Base-by-base conservation (phyloP, 805 yeast species). In the Suhomyces emberorum region DNA sequence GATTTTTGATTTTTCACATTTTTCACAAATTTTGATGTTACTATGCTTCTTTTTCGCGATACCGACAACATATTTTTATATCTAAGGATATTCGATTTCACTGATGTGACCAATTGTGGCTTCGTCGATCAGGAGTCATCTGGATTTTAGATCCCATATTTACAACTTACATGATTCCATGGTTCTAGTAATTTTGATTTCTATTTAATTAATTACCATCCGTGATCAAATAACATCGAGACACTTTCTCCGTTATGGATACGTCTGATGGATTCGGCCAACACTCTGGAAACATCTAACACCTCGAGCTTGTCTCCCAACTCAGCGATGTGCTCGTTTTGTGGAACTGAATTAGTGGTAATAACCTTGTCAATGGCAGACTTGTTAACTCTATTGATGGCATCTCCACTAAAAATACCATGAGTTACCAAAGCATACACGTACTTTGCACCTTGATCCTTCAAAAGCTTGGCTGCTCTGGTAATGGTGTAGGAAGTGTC, bases 231-330 rank as follows among this genome's bases (percentile, higher is more conserved):
- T 42, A 93, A 69, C 86, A 88, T 83, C 14, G 95, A 83, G 12
- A 93, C 95, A 11, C 91, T 80, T 67, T 93, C 99, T 48, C 99
- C 99, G 50, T 93, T 93, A 61, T 93, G 95, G 34, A 93, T 91
- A 59, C 99, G 75, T 58, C 99, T 74, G 30, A 93, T 88, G 2
- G 97, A 91, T 62, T 93, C 99, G 12, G 95, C 96, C 50, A 93
- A 83, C 14, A 93, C 77, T 39, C 84, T 70, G 7, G 95, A 80
- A 6, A 93, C 93, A 50, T 93, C 98, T 50, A 93, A 68, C 7
- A 91, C 87, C 49, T 83, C 89, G 19, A 88, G 69, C 54, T 76
- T 74, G 34, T 73, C 76, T 9, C 85, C 87, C 43, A 69, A 54
- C 2, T 44, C 42, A n/a, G 62, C 57, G 9, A 57, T 58, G 47